Base-by-base conservation (phyloP, 75 land plant species). In the Picea glauca region DNA sequence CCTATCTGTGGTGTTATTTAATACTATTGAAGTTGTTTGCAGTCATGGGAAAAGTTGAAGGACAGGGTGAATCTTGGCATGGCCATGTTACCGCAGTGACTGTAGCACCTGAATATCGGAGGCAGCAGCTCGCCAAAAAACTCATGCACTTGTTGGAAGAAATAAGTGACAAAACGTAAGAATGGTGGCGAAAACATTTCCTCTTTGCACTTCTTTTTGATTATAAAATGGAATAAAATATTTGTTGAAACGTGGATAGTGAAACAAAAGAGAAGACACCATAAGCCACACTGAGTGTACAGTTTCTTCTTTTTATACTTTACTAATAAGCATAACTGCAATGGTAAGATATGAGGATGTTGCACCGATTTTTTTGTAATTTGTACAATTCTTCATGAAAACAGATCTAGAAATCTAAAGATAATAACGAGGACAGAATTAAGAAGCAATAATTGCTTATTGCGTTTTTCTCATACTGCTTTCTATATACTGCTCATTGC, bases 1-100 rank as follows among this genome's bases (percentile, higher is more conserved):
- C 12, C 2, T 12, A 50, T 50, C 56, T 50, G 56, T 50, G 56
- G 56, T 50, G 56, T 50, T 9, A 50, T 50, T 50, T 50, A 50
- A 50, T 9, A 9, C 11, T 9, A 1, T 50, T 50, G 56, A 12
- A 50, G 56, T 50, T 50, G 56, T 50, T 50, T 50, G 56, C 56
- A 50, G 56, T 50, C 11, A 96, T 96, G 99, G 99, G 99, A 38
- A 97, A 97, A 81, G 96, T 97, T 72, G 99, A 97, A 85, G 99
- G 99, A 31, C 93, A 93, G 62, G 99, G 99, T 60, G 99, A 97
- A 59, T 93, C 96, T 33, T 97, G 99, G 99, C 99, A 97, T 87
- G 99, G 99, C 30, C 99, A 95, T 95, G 98, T 97, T 13, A 97
- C 99, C 72, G 98, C 99, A 20, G 96, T 97, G 50, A 93, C 98